Evolutionary conservation across 768 basidiomycete genomes (phyloP).

Genomic region (Lactarius quietus): DNA sequence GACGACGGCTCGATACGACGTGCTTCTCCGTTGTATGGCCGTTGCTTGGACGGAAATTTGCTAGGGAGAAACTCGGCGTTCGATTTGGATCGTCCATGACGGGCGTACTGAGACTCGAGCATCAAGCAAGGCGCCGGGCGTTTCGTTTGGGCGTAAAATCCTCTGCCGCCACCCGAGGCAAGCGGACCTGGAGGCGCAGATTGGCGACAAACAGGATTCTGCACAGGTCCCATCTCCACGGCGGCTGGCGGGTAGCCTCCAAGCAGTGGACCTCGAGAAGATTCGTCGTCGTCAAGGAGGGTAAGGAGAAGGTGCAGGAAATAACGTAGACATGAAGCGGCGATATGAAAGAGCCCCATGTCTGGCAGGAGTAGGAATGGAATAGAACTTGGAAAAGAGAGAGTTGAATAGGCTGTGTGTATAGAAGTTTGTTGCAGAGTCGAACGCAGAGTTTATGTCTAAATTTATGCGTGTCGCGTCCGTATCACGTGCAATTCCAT

Average conservation of each 20-base stretch:
- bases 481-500: neutral
- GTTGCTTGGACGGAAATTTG: neutral
- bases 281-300: constrained; percentile 21
- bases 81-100: neutral
- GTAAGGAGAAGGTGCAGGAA: constrained; percentile 23
- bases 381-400: constrained; percentile 2
- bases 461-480: constrained; percentile 7
- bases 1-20: constrained; percentile 15
- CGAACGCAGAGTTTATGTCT: neutral
- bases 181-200: constrained; percentile 2
- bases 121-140: neutral
- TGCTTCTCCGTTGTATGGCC: constrained; percentile 1
- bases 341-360: constrained; percentile 23
- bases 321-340: constrained; percentile 18
- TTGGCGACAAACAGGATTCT: constrained; percentile 1
- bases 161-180: neutral
- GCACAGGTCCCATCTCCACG: constrained; percentile 7
- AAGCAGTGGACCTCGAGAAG: constrained; percentile 22
- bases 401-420: constrained; percentile 18
- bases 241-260: constrained; percentile 17
- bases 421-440: constrained; percentile 5
- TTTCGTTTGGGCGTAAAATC: neutral
- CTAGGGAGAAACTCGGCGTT: neutral
- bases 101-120: neutral
- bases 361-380: neutral